A percentile compares a stretch with the other conserved stretches of the same genome.
Conservation (phyloP, 371 early-diverging fungal genomes). For the Mortierella sp. region DNA sequence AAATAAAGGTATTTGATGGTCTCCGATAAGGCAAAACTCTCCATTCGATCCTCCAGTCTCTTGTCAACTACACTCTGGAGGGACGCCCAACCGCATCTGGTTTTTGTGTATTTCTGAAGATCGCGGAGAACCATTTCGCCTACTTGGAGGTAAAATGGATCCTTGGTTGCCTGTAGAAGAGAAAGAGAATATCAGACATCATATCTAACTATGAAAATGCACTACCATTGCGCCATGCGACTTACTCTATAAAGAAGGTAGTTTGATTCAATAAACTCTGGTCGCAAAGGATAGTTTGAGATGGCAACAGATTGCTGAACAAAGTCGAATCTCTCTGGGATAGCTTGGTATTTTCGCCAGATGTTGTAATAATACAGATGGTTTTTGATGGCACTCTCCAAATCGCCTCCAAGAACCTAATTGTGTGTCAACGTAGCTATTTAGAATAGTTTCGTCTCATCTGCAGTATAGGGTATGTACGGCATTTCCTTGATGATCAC, state of each 20-base stretch:
- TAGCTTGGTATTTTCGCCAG: constrained; percentile 85
- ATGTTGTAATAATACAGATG: constrained; percentile 88
- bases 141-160: constrained; percentile 91
- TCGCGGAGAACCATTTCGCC: constrained; percentile 90
- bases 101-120: constrained; percentile 77
- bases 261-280: constrained; percentile 95
- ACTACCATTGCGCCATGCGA: neutral
- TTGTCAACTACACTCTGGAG: constrained; percentile 76
- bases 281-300: constrained; percentile 87
- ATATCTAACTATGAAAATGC: neutral
- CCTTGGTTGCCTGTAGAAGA: constrained; percentile 80
- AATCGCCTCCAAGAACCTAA: constrained; percentile 86
- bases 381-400: constrained; percentile 82
- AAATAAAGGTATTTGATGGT: constrained; percentile 95
- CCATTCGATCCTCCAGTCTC: constrained; percentile 89
- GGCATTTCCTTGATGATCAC: neutral
- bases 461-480: neutral
- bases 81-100: constrained; percentile 89
- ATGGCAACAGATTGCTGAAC: constrained; percentile 70
- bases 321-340: constrained; percentile 93
- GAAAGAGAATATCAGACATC: neutral
- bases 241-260: constrained; percentile 87
- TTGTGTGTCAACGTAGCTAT: neutral
- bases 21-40: constrained; percentile 94
- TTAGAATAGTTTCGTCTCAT: neutral